Evolutionary conservation across 306 rosid genomes (phyloP).

Genomic region (Cicer chorassanicum): DNA sequence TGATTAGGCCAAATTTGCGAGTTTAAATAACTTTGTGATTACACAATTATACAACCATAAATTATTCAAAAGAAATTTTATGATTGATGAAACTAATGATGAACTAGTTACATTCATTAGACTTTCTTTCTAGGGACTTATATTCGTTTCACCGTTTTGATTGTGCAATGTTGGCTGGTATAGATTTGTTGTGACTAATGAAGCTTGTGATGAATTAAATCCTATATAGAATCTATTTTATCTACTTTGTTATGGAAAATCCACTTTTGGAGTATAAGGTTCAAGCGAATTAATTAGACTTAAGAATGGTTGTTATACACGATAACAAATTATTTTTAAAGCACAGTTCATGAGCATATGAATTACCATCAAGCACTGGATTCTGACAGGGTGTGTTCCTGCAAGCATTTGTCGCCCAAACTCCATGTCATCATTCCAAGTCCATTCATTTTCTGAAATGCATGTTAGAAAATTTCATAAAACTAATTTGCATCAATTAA

Average conservation of each 20-base stretch:
- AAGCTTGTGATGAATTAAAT: background rate
- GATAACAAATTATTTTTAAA: conserved; percentile 27
- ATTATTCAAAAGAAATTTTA: background rate
- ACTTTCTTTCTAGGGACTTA: too few species aligned
- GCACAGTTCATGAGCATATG: background rate
- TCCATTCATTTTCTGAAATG: conserved; percentile 56
- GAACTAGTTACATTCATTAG: background rate
- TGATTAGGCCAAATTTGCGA: background rate
- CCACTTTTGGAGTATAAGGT: too few species aligned
- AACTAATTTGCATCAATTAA: background rate
- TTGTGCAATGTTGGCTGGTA: too few species aligned
- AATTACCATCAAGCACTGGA: conserved; percentile 58
- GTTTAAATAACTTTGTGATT: background rate
- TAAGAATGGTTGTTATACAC: background rate
- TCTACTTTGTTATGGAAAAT: too few species aligned
- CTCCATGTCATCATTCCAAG: conserved; percentile 75
- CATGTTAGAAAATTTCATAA: conserved; percentile 20
- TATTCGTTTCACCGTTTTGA: too few species aligned
- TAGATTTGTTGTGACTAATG: background rate
- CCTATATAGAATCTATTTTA: too few species aligned
- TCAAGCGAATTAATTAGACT: too few species aligned
- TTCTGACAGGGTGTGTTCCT: conserved; percentile 71
- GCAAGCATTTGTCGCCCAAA: conserved; percentile 87
- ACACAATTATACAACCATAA: background rate
- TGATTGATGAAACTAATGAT: background rate